phyloP scores from a whole-genome alignment of 768 basidiomycete genomes.

The Tephrocybe sp. region DNA sequence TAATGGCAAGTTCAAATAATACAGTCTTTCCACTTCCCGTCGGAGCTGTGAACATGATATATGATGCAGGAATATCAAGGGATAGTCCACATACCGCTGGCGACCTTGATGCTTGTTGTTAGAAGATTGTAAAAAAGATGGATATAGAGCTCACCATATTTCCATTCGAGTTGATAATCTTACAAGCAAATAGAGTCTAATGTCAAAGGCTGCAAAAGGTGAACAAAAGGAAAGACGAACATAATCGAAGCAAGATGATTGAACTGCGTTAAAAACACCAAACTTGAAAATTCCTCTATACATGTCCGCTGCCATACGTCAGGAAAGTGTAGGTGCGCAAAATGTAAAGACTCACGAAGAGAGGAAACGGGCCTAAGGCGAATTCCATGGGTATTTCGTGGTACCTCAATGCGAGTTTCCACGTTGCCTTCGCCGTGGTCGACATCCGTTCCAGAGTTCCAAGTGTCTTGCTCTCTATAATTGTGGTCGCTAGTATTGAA shows the following conservation, averaged over 20 bases:
- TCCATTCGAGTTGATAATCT: conserved; percentile 59
- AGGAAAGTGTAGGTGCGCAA: not conserved
- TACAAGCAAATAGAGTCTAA: not conserved
- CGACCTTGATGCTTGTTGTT: conserved; percentile 44
- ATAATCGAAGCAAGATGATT: conserved; percentile 76
- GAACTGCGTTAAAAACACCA: conserved; percentile 87
- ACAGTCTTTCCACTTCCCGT: conserved; percentile 97
- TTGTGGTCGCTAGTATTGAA: too few relatives aligned
- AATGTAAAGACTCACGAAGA: conserved; percentile 49
- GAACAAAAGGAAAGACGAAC: conserved; percentile 44
- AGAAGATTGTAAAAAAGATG: not conserved
- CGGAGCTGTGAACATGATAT: conserved; percentile 58
- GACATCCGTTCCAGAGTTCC: too few relatives aligned
- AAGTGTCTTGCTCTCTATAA: too few relatives aligned
- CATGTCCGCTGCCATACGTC: conserved; percentile 60
- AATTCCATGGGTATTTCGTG: conserved; percentile 40
- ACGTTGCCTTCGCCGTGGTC: too few relatives aligned
- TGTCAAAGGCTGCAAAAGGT: not conserved
- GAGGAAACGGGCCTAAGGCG: conserved; percentile 68
- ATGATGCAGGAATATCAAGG: not conserved
- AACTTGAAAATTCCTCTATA: conserved; percentile 85
- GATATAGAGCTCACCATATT: conserved; percentile 51
- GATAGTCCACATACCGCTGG: conserved; percentile 54
- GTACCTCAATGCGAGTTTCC: not conserved
- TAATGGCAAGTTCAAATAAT: conserved; percentile 87